Evolutionary conservation across 2,329 filamentous ascomycete genomes (phyloP), one percentile per base, ranked within the genome.

Genomic region (Simplicillium aogashimaense): DNA sequence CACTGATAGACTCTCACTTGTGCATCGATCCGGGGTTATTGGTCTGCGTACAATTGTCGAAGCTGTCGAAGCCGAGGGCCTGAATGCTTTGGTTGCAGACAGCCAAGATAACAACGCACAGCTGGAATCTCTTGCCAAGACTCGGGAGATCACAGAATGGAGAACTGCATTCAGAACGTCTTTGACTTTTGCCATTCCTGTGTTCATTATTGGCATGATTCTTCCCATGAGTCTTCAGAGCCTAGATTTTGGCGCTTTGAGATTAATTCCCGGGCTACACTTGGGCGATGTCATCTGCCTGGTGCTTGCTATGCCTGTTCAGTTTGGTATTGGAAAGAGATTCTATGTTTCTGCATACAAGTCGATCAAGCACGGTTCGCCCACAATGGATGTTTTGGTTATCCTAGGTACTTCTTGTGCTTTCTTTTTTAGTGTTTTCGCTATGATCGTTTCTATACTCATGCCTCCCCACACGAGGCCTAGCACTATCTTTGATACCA

Each of bases 351-450:
- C 87, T 18, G 89, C 90, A n/a, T 97, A 77, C 65, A 95, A 94
- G 58, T 95, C 88, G 2, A 59, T 98, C 51, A 87, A 83, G 61
- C 92, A 98, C 58, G 77, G 80, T 15, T 85, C 89, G 5, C 90
- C 92, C 0, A 98, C 92, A 1, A 98, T 98, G 92, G 92, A 98
- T 57, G 92, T 97, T 2, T 72, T 98, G 16, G 86, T 98, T 39
- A 86, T 95, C 43, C 67, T 98, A 14, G 92, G 92, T 39, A 98
- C 92, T 7, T 94, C 89, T 0, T 83, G 88, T 16, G 92, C 92
- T 15, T 98, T 97, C 67, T 92, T 95, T 62, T 98, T 95, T 65
- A 97, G 90, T 58, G 66, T 88, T 50, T 78, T 86, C 36, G 78
- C 87, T 13, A 95, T 98, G 87, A 40, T 82, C 4, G 79, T 97